A percentile compares a stretch with the other conserved stretches of the same genome.
Evolutionary conservation across 2,329 filamentous ascomycete species (phyloP).

Genomic region (Ascochyta fabae): DNA sequence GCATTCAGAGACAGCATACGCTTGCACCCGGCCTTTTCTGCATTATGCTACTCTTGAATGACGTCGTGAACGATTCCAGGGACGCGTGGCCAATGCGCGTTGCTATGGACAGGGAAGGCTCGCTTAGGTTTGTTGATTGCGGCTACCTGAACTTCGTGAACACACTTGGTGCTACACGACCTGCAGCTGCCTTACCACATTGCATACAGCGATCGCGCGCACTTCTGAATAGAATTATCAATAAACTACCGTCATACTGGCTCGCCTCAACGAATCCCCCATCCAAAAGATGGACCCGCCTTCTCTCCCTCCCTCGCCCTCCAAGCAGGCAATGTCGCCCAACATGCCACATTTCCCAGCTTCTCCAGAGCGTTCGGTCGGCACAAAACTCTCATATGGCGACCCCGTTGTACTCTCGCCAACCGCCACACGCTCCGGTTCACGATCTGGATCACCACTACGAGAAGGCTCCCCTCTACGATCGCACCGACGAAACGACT

Average conservation of each 20-base stretch:
- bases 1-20: no score
- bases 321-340: constrained; percentile 62
- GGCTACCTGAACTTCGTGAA: constrained; percentile 17
- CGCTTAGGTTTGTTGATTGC: constrained; percentile 39
- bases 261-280: constrained; percentile 47
- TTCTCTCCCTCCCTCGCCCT: constrained; percentile 48
- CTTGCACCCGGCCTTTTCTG: no score
- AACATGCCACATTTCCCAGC: constrained; percentile 65
- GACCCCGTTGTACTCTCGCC: constrained; percentile 37
- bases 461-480: constrained; percentile 49
- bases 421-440: constrained; percentile 9
- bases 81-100: constrained; percentile 29
- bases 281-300: constrained; percentile 37
- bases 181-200: constrained; percentile 15
- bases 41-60: neutral
- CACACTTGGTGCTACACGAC: constrained; percentile 15
- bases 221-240: constrained; percentile 2
- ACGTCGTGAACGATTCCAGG: constrained; percentile 10
- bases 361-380: constrained; percentile 69
- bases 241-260: constrained; percentile 43
- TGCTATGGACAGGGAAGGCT: constrained; percentile 32
- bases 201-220: constrained; percentile 14
- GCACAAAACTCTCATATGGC: constrained; percentile 44
- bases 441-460: constrained; percentile 36
- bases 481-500: constrained; percentile 46